phyloP scores from a whole-genome alignment of 371 early-diverging fungal species.

The Vairimorpha ceranae region DNA sequence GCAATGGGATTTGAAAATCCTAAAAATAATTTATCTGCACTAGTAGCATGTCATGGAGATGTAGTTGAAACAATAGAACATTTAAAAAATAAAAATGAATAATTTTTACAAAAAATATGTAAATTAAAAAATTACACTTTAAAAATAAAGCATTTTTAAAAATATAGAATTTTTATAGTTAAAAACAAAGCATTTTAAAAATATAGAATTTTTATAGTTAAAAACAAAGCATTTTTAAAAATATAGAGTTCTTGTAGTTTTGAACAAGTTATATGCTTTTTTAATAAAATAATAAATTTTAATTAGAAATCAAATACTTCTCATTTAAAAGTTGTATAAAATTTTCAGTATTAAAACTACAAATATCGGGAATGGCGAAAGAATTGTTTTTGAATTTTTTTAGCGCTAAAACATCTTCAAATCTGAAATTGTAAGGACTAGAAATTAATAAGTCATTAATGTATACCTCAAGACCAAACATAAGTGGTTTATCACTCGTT shows the following conservation, averaged over 20 bases:
- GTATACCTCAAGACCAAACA: constrained; percentile 46
- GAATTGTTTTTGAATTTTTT: constrained; percentile 25
- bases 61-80: constrained; percentile 61
- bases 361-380: constrained; percentile 36
- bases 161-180: too few relatives aligned
- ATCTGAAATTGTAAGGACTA: constrained; percentile 32
- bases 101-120: constrained; percentile 10
- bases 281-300: too few relatives aligned
- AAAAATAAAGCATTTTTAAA: too few relatives aligned
- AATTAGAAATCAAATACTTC: constrained; percentile 40
- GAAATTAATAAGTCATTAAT: constrained; percentile 29
- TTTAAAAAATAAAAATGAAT: constrained; percentile 13
- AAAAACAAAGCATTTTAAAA: too few relatives aligned
- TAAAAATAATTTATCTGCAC: constrained; percentile 68
- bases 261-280: too few relatives aligned
- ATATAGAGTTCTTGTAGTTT: too few relatives aligned
- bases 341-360: constrained; percentile 36
- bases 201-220: too few relatives aligned
- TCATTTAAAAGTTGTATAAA: constrained; percentile 58
- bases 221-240: too few relatives aligned
- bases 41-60: constrained; percentile 71
- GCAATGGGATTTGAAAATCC: constrained; percentile 75
- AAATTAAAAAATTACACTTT: too few relatives aligned
- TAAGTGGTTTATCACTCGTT: constrained; percentile 20
- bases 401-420: constrained; percentile 56